Percentiles rank a stretch among this genome's conserved stretches.
Evolutionary conservation across 306 rosid genomes (phyloP).

Genomic region (Hippophae gyantsensis): DNA sequence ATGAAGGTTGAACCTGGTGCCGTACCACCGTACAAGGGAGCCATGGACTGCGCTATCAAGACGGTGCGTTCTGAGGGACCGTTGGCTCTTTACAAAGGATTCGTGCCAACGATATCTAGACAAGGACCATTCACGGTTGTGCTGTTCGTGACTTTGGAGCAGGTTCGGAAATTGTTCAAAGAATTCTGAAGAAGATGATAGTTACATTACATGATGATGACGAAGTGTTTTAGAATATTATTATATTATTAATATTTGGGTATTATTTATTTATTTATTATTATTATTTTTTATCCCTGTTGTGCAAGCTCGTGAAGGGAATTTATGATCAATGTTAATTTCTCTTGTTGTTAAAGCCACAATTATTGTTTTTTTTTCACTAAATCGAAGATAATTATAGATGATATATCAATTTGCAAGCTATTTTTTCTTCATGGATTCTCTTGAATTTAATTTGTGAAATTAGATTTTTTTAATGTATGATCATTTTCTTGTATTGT

Average conservation of each 20-base stretch:
- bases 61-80: slow-evolving; percentile 73
- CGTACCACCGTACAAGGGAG: slow-evolving; percentile 54
- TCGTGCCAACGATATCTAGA: slow-evolving; percentile 65
- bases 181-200: slow-evolving; percentile 38
- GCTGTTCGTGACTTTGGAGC: slow-evolving; percentile 68
- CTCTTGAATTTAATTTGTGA: no score
- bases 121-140: slow-evolving; percentile 79
- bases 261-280: background rate
- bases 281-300: no score
- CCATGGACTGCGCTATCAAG: slow-evolving; percentile 55
- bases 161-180: slow-evolving; percentile 60
- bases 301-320: slow-evolving; percentile 2
- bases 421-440: no score
- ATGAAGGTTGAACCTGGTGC: slow-evolving; percentile 66
- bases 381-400: no score
- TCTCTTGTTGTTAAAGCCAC: no score
- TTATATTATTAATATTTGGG: background rate
- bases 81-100: slow-evolving; percentile 60
- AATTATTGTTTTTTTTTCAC: no score
- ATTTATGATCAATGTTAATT: background rate
- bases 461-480: no score
- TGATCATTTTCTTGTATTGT: no score
- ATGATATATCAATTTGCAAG: no score
- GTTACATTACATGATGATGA: slow-evolving; percentile 18
- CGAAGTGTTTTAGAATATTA: slow-evolving; percentile 6